A percentile compares a stretch with the other conserved stretches of the same genome.
Conservation (phyloP, 2,329 filamentous ascomycete genomes). For the Ophiostoma ips region DNA sequence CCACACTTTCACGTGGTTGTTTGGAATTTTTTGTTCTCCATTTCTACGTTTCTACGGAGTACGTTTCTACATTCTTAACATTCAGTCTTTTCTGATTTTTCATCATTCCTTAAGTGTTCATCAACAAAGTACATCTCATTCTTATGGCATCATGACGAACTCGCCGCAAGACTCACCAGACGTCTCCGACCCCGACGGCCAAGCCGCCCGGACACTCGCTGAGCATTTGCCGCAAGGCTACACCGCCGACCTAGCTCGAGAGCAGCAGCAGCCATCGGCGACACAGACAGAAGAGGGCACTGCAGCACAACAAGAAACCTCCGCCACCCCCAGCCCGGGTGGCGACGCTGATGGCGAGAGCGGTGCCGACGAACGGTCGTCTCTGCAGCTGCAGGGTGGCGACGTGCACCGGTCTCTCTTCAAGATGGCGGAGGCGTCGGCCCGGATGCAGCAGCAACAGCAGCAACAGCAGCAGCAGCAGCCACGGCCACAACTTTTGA, state of each 20-base stretch:
- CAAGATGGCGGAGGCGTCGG: slow-evolving; percentile 48
- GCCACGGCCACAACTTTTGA: background rate
- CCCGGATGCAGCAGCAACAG: slow-evolving; percentile 26
- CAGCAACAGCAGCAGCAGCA: slow-evolving; percentile 10
- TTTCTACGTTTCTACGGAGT: no score
- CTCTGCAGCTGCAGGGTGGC: slow-evolving; percentile 57
- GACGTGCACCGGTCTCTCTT: slow-evolving; percentile 70
- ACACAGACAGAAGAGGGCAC: background rate
- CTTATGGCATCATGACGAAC: slow-evolving; percentile 8
- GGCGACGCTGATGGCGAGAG: background rate
- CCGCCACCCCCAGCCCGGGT: background rate
- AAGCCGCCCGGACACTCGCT: slow-evolving; percentile 16
- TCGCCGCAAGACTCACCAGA: slow-evolving; percentile 4
- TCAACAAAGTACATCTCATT: background rate
- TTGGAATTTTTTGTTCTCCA: background rate
- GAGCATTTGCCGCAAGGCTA: slow-evolving; percentile 23
- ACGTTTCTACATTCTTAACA: background rate
- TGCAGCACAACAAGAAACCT: background rate
- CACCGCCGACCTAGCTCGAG: slow-evolving; percentile 19
- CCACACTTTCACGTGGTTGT: no score
- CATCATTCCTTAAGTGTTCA: no score
- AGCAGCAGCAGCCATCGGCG: background rate
- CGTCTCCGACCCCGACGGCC: slow-evolving; percentile 5
- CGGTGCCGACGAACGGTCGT: slow-evolving; percentile 20
- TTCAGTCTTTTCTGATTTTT: background rate